Base-by-base conservation (phyloP, 2,329 filamentous ascomycete genomes). In the Thermoascus crustaceus region DNA sequence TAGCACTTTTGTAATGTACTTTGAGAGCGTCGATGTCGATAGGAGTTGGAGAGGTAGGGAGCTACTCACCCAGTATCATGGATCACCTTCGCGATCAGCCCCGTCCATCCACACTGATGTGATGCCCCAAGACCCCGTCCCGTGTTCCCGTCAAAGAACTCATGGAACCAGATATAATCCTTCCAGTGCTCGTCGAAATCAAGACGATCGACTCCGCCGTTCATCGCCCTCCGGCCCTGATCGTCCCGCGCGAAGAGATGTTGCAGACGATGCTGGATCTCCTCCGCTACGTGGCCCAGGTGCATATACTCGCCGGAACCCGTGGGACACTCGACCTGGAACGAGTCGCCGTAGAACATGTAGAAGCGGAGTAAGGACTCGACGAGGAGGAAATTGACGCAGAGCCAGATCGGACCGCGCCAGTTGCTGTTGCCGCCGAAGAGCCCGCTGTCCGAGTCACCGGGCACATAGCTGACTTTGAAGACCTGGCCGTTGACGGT, bases 341-440 rank as follows among this genome's bases (percentile, higher is more conserved):
- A 78, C 10, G 78, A 75, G 40, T 84, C 82, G 41, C 89, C 89
- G 55, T 96, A 95, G 69, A 94, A 96, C 64, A 96, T 82, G 67
- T 86, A 93, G 69, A 94, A 96, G 20, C 89, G 76, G 52, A 94
- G 84, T n/a, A 95, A 74, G 5, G 88, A 89, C 60, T 96, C 89
- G 25, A 96, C 82, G 9, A 96, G 74, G 35, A 96, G 66, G 66
- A 94, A 95, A 64, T 96, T 96, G 65, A 94, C 87, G 43, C 86
- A 91, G 32, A 95, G 73, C 89, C 89, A 96, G 49, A 94, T 89
- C 0, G 91, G 89, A 4, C 83, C 89, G 65, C 89, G 78, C 89
- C 89, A 96, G 63, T 96, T 96, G 61, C 87, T 94, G 73, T 96
- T 96, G 47, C 89, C 89, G 35, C 89, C 89, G 53, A 96, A 96